phyloP scores from a whole-genome alignment of 768 basidiomycete genomes.

The Podaxis sp. region DNA sequence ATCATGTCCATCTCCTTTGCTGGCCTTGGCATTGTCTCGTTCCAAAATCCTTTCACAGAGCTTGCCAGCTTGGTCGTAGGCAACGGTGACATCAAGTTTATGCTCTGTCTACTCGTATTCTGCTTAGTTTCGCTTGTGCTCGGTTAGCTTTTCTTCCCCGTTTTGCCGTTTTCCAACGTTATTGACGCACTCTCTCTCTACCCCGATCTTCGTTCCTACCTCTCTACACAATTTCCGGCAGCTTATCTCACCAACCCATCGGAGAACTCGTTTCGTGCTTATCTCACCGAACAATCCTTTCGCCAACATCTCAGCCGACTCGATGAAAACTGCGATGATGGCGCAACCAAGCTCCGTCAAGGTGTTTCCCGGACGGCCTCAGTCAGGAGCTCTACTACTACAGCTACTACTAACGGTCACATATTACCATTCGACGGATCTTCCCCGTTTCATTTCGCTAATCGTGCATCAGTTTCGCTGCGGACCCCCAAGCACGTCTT shows the following conservation, averaged over 20 bases:
- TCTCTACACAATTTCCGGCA: slow-evolving; percentile 32
- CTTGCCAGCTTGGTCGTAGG: slow-evolving; percentile 50
- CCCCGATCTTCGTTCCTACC: slow-evolving; percentile 14
- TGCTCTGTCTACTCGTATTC: slow-evolving; percentile 70
- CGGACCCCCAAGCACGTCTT: slow-evolving; percentile 90
- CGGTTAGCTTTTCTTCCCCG: slow-evolving; percentile 45
- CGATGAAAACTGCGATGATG: slow-evolving; percentile 64
- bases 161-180: slow-evolving; percentile 15
- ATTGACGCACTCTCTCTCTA: slow-evolving; percentile 18
- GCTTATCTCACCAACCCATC: slow-evolving; percentile 95
- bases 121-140: slow-evolving; percentile 69
- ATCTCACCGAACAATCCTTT: slow-evolving; percentile 97
- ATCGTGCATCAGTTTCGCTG: slow-evolving; percentile 88
- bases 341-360: slow-evolving; percentile 27
- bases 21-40: slow-evolving; percentile 59
- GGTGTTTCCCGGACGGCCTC: slow-evolving; percentile 29
- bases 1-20: slow-evolving; percentile 69
- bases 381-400: slow-evolving; percentile 23
- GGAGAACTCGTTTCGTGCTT: slow-evolving; percentile 90
- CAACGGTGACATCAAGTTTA: slow-evolving; percentile 66
- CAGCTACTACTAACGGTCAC: not conserved
- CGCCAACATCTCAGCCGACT: slow-evolving; percentile 89
- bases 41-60: slow-evolving; percentile 53
- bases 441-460: slow-evolving; percentile 81
- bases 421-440: slow-evolving; percentile 20